phyloP scores from a whole-genome alignment of 2,329 filamentous ascomycete genomes.

The Claviceps purpurea region DNA sequence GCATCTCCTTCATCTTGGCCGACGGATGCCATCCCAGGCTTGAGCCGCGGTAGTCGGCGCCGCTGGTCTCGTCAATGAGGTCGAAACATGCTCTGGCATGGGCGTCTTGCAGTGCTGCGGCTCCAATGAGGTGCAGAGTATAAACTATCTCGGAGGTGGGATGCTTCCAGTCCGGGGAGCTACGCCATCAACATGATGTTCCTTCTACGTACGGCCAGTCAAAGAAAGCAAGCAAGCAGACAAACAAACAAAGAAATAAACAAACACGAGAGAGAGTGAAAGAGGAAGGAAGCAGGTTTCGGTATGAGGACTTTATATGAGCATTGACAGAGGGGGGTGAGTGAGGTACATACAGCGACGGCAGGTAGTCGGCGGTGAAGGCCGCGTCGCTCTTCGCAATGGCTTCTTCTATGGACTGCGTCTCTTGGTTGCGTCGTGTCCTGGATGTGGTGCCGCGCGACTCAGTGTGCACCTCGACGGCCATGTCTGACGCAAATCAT shows the following conservation, averaged over 20 bases:
- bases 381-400: slow-evolving; percentile 1
- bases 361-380: slow-evolving; percentile 2
- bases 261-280: not conserved
- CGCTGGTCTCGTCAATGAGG: slow-evolving; percentile 50
- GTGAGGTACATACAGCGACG: slow-evolving; percentile 20
- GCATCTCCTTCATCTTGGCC: slow-evolving; percentile 56
- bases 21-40: slow-evolving; percentile 47
- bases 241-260: too few relatives aligned
- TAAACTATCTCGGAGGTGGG: slow-evolving; percentile 29
- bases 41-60: slow-evolving; percentile 49
- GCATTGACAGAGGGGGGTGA: too few relatives aligned
- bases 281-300: not conserved
- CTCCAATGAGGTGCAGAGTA: slow-evolving; percentile 28
- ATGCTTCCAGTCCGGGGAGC: slow-evolving; percentile 32
- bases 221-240: too few relatives aligned
- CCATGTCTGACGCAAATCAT: not conserved
- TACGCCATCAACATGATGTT: not conserved
- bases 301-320: not conserved
- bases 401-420: not conserved
- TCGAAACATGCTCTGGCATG: slow-evolving; percentile 41
- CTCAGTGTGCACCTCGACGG: not conserved
- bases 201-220: too few relatives aligned
- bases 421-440: not conserved
- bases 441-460: not conserved
- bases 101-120: slow-evolving; percentile 23